These are phyloP conservation scores for Termitomyces sp. DNA, from an alignment of 768 basidiomycete genomes.

Conservation along the genomic window DNA sequence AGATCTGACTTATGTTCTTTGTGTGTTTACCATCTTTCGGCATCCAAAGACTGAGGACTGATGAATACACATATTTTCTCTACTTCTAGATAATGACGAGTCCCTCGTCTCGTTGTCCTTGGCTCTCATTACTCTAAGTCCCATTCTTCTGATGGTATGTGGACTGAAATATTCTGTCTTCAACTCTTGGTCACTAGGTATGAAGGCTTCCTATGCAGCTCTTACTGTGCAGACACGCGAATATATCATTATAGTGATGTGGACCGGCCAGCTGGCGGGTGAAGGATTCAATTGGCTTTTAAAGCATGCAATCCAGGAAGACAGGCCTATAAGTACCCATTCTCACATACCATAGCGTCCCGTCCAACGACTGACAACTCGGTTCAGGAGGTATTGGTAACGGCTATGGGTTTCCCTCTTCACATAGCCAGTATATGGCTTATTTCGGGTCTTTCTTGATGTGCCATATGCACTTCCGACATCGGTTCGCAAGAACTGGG, in stretches of 20 bases:
- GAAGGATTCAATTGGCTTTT: conserved; percentile 68
- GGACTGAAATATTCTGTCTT: too few relatives aligned
- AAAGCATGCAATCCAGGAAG: conserved; percentile 65
- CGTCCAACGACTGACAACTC: not conserved
- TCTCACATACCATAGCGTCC: not conserved
- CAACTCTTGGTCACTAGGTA: not conserved
- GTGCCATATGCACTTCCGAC: conserved; percentile 69
- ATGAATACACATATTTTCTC: not conserved
- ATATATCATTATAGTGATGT: conserved; percentile 78
- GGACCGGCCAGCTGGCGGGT: conserved; percentile 72
- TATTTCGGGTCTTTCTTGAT: conserved; percentile 77
- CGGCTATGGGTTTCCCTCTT: conserved; percentile 86
- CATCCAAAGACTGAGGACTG: not conserved
- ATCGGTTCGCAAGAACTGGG: conserved; percentile 59
- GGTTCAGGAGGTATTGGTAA: conserved; percentile 50
- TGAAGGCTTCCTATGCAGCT: conserved; percentile 76
- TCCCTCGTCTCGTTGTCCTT: conserved; percentile 53
- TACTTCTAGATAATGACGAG: conserved; percentile 51
- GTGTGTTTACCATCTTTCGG: conserved; percentile 24
- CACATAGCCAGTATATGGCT: conserved; percentile 89
- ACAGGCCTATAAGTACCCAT: conserved; percentile 59
- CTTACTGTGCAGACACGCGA: conserved; percentile 75
- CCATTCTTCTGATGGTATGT: conserved; percentile 68
- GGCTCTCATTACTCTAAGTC: conserved; percentile 64
- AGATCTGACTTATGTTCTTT: conserved; percentile 66